A percentile compares a stretch with the other conserved stretches of the same genome.
Evolutionary conservation across 2,329 filamentous ascomycete genomes (phyloP).

Genomic region (Didymellaceae sp.): DNA sequence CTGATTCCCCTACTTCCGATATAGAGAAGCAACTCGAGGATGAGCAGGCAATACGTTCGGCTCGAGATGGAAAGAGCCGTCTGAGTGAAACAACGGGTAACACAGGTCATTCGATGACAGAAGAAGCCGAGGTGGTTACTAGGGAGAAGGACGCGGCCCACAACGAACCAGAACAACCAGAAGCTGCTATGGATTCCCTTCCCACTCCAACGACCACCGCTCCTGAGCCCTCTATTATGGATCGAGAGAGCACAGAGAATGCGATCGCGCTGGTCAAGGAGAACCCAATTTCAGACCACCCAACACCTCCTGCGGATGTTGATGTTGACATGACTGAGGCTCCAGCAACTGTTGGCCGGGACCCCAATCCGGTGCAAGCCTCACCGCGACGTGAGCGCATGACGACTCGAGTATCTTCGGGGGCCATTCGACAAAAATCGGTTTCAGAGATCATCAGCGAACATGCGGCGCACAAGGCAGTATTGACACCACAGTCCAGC

Average conservation of each 20-base stretch:
- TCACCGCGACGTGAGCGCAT: slow-evolving; percentile 58
- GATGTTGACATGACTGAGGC: slow-evolving; percentile 45
- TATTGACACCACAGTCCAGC: slow-evolving; percentile 48
- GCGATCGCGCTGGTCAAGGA: slow-evolving; percentile 17
- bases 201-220: slow-evolving; percentile 46
- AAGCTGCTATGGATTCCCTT: slow-evolving; percentile 41
- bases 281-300: slow-evolving; percentile 33
- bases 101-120: slow-evolving; percentile 31
- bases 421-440: slow-evolving; percentile 73
- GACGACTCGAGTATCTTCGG: slow-evolving; percentile 73
- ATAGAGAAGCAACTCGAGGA: slow-evolving; percentile 64
- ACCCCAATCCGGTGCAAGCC: slow-evolving; percentile 32
- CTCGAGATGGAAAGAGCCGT: slow-evolving; percentile 41
- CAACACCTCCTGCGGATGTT: slow-evolving; percentile 45
- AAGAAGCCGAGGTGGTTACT: slow-evolving; percentile 30
- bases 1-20: slow-evolving; percentile 61
- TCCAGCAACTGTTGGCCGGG: slow-evolving; percentile 17
- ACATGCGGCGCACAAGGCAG: slow-evolving; percentile 55
- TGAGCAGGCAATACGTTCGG: slow-evolving; percentile 55
- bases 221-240: slow-evolving; percentile 37
- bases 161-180: slow-evolving; percentile 17
- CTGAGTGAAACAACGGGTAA: slow-evolving; percentile 28
- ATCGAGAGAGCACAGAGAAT: slow-evolving; percentile 32
- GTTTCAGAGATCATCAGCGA: slow-evolving; percentile 75
- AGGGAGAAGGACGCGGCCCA: slow-evolving; percentile 15